Conservation (phyloP, 306 rosid genomes). For the Astragalus membranaceus region DNA sequence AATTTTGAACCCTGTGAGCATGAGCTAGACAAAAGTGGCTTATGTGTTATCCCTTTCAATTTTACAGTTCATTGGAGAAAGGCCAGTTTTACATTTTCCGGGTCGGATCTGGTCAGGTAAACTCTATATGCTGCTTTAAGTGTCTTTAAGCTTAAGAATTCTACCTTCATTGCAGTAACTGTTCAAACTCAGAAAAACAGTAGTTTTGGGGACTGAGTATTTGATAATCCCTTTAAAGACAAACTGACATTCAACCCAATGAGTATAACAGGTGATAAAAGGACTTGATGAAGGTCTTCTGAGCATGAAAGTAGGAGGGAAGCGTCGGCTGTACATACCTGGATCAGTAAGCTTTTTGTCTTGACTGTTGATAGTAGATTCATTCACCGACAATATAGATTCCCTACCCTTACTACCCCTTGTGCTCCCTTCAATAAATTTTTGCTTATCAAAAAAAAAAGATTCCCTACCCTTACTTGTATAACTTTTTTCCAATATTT, state of each 20-base stretch:
- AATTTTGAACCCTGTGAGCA: background rate
- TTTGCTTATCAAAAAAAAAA: too few species aligned
- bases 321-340: conserved; percentile 85
- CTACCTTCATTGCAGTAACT: background rate
- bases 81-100: conserved; percentile 75
- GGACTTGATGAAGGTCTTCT: conserved; percentile 96
- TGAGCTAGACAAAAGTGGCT: conserved; percentile 6
- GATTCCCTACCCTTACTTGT: background rate
- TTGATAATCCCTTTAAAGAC: background rate
- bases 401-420: too few species aligned
- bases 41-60: conserved; percentile 7
- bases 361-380: conserved; percentile 10
- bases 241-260: conserved; percentile 18
- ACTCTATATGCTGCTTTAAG: background rate
- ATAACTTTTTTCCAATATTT: background rate
- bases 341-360: conserved; percentile 66
- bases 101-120: conserved; percentile 88
- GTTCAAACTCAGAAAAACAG: background rate
- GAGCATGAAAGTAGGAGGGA: conserved; percentile 87
- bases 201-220: background rate
- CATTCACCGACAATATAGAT: too few species aligned
- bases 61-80: conserved; percentile 86
- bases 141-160: background rate
- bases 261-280: conserved; percentile 73
- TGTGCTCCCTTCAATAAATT: too few species aligned